These are phyloP conservation scores for Melanopsichium pennsylvanicum DNA, from an alignment of 1,284 basidiomycete genomes.

Conservation along the genomic window DNA sequence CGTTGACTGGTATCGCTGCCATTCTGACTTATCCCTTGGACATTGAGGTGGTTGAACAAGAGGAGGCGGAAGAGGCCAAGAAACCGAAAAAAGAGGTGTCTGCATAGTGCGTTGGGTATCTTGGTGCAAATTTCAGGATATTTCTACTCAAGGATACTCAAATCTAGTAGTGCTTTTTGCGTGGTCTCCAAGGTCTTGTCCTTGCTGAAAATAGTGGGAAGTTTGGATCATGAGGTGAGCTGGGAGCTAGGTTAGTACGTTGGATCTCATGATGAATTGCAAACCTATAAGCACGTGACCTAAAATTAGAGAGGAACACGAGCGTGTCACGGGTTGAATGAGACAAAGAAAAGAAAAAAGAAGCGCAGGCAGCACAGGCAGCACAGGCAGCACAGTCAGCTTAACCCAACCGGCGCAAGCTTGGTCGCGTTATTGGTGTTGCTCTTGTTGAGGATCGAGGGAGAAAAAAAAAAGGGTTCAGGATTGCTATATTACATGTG, in stretches of 20 bases:
- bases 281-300: conserved; percentile 31
- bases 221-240: no score
- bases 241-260: no score
- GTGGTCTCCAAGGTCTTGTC: no score
- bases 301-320: background rate
- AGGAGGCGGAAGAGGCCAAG: conserved; percentile 68
- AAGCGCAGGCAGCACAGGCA: conserved; percentile 6
- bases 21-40: conserved; percentile 96
- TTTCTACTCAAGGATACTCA: no score
- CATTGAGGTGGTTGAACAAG: conserved; percentile 73
- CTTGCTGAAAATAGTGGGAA: no score
- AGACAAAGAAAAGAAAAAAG: background rate
- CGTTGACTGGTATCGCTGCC: conserved; percentile 92
- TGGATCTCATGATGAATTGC: no score
- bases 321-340: conserved; percentile 21
- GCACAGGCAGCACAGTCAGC: background rate
- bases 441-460: conserved; percentile 10
- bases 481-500: background rate
- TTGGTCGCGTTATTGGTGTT: no score
- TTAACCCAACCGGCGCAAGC: no score
- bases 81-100: conserved; percentile 7
- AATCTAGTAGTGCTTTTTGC: no score
- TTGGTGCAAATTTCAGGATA: background rate
- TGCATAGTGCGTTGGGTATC: background rate
- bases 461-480: background rate